Evolutionary conservation across 768 basidiomycete genomes (phyloP).

Genomic region (Coprinopsis marcescibilis): DNA sequence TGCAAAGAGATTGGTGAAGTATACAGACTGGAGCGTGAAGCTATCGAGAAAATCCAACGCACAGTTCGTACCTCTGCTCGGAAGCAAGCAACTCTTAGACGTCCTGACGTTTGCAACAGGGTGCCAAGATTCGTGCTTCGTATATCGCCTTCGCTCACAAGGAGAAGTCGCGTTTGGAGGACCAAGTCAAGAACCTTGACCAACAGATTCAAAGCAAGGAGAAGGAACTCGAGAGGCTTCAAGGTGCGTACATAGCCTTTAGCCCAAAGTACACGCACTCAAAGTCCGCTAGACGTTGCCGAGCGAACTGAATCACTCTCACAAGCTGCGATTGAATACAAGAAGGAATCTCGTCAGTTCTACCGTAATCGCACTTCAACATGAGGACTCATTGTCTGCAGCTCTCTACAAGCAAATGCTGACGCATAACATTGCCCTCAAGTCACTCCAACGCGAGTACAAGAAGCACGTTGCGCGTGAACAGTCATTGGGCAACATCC

Average conservation of each 20-base stretch:
- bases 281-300: conserved; percentile 54
- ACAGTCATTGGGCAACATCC: conserved; percentile 73
- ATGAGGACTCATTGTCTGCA: conserved; percentile 23
- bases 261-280: background rate
- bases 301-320: conserved; percentile 75
- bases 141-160: conserved; percentile 86
- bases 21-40: conserved; percentile 62
- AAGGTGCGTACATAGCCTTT: conserved; percentile 40
- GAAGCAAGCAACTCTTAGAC: background rate
- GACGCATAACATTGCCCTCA: conserved; percentile 68
- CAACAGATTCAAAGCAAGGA: conserved; percentile 59
- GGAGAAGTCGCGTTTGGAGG: conserved; percentile 82
- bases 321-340: conserved; percentile 74
- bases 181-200: conserved; percentile 43
- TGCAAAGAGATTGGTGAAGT: conserved; percentile 73
- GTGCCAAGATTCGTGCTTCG: conserved; percentile 83
- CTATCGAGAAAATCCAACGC: conserved; percentile 71
- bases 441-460: conserved; percentile 69
- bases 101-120: conserved; percentile 39
- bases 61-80: conserved; percentile 47
- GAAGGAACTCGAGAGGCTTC: conserved; percentile 66
- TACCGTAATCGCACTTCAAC: background rate
- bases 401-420: conserved; percentile 76
- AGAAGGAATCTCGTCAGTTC: conserved; percentile 77
- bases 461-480: conserved; percentile 71